phyloP scores from a whole-genome alignment of 148 eudicot genomes.

The Agrostemma githago region DNA sequence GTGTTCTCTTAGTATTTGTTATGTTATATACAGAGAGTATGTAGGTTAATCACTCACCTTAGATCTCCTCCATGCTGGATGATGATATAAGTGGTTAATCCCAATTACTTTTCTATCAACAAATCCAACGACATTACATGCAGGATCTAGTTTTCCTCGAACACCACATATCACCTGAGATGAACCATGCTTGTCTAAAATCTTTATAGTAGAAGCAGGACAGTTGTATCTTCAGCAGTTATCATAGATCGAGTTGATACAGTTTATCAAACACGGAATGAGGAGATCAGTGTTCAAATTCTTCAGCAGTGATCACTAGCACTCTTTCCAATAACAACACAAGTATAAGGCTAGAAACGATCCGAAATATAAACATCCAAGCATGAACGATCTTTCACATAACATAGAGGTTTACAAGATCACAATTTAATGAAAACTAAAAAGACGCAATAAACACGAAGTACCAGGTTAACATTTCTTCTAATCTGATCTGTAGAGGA shows the following conservation, averaged over 20 bases:
- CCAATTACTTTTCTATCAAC: conserved; percentile 73
- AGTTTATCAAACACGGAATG: background rate
- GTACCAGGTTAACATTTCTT: background rate
- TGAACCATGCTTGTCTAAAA: background rate
- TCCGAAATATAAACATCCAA: background rate
- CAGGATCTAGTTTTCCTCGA: conserved; percentile 68
- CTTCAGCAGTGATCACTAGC: background rate
- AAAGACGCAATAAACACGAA: background rate
- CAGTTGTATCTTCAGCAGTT: background rate
- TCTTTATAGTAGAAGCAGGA: background rate
- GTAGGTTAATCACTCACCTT: conserved; percentile 37
- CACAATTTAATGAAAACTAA: background rate
- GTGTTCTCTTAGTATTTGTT: background rate
- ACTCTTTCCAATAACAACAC: background rate
- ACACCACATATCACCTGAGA: conserved; percentile 64
- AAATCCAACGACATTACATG: conserved; percentile 90
- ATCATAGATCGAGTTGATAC: background rate
- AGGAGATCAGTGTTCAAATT: background rate
- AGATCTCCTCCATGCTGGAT: conserved; percentile 91
- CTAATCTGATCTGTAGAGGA: background rate
- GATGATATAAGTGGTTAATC: conserved; percentile 67
- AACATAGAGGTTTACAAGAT: background rate
- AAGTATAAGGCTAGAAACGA: background rate
- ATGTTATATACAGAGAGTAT: background rate
- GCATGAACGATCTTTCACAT: background rate